phyloP scores from a whole-genome alignment of 208 protist species.

The Leishmania guyanensis region DNA sequence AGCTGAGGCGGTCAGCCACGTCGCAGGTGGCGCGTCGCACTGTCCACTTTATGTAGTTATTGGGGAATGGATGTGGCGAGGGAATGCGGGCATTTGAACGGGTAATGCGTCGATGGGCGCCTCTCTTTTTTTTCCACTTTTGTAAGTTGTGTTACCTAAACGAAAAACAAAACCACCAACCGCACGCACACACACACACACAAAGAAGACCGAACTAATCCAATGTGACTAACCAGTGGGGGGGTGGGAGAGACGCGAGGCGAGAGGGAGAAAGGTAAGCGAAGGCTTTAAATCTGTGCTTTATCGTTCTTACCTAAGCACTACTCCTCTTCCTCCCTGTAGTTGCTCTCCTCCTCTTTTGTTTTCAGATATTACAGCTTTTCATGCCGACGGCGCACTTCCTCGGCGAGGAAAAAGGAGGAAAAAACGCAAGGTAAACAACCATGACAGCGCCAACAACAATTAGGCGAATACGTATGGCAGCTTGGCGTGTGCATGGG shows the following conservation, averaged over 20 bases:
- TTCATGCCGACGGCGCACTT: background rate
- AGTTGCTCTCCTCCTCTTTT: background rate
- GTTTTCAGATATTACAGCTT: background rate
- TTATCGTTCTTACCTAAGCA: background rate
- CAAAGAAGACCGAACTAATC: background rate
- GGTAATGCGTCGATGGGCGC: constrained; percentile 1
- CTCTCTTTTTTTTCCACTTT: constrained; percentile 1
- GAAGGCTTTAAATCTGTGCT: background rate
- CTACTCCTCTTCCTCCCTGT: background rate
- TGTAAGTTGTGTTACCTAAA: background rate
- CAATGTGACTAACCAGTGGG: background rate
- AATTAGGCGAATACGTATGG: background rate
- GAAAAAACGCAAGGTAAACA: background rate
- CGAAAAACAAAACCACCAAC: background rate
- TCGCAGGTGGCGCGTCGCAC: constrained; percentile 54
- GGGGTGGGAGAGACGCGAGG: too few relatives aligned
- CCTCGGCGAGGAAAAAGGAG: background rate
- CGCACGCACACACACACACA: background rate
- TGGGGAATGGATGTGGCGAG: too few relatives aligned
- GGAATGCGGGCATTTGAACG: background rate
- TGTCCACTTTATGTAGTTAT: constrained; percentile 59
- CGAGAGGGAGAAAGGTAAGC: background rate
- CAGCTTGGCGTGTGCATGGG: background rate
- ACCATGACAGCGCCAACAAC: background rate
- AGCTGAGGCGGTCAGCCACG: constrained; percentile 45